Conservation (phyloP, 495 filamentous ascomycete genomes). For the Penicillium waksmanii region DNA sequence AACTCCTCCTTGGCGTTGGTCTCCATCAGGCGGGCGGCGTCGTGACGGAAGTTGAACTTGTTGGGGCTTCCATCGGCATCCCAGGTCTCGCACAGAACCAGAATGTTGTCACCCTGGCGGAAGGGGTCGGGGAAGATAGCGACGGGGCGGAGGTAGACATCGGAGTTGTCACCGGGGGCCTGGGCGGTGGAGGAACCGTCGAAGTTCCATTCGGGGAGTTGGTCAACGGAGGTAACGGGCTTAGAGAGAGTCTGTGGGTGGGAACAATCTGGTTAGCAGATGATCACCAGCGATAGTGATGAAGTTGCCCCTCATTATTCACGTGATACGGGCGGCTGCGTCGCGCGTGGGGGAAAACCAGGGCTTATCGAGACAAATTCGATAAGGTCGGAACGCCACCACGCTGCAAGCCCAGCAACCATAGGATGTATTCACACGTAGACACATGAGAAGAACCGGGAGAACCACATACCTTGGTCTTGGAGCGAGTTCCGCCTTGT, state of each 20-base stretch:
- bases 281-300: slow-evolving; percentile 6
- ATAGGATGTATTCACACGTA: neutral
- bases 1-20: slow-evolving; percentile 79
- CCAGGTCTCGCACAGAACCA: slow-evolving; percentile 95
- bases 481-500: slow-evolving; percentile 76
- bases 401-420: slow-evolving; percentile 1
- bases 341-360: slow-evolving; percentile 17
- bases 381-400: slow-evolving; percentile 1
- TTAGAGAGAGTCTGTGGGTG: slow-evolving; percentile 72
- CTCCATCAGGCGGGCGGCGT: slow-evolving; percentile 85
- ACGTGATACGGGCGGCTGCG: slow-evolving; percentile 44
- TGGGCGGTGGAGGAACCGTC: slow-evolving; percentile 95
- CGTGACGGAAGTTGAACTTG: slow-evolving; percentile 97
- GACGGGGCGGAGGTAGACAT: slow-evolving; percentile 94
- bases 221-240: slow-evolving; percentile 64
- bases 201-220: slow-evolving; percentile 99
- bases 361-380: slow-evolving; percentile 1
- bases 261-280: slow-evolving; percentile 12
- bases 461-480: slow-evolving; percentile 79
- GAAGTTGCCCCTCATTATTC: slow-evolving; percentile 22
- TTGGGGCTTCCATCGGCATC: slow-evolving; percentile 95
- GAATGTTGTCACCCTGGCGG: slow-evolving; percentile 82
- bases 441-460: neutral
- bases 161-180: slow-evolving; percentile 94
- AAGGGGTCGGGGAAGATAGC: slow-evolving; percentile 93